A percentile compares a stretch with the other conserved stretches of the same genome.
phyloP scores from a whole-genome alignment of 176 grass and related monocot genomes.

The Carex myosuroides region DNA sequence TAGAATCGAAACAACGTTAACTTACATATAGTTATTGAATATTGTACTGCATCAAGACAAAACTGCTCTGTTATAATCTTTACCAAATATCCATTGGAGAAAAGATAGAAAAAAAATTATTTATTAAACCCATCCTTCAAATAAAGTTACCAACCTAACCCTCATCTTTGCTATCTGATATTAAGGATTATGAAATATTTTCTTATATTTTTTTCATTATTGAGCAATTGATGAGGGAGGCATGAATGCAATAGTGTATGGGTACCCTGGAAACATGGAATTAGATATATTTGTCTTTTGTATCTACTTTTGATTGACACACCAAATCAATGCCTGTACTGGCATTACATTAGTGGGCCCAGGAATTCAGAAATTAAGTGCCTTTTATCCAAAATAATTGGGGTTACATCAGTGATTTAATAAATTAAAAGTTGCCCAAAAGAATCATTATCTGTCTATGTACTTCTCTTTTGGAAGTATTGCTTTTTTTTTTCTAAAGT shows the following conservation, averaged over 20 bases:
- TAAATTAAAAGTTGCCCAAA: not conserved
- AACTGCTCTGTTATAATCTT: too few relatives aligned
- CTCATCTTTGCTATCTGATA: not conserved
- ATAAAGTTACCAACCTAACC: not conserved
- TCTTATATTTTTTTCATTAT: not conserved
- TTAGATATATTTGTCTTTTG: constrained; percentile 6
- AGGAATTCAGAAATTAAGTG: not conserved
- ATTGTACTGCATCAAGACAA: too few relatives aligned
- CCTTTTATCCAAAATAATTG: not conserved
- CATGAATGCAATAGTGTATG: not conserved
- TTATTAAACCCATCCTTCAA: not conserved
- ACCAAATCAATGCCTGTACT: constrained; percentile 18
- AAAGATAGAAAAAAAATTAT: not conserved
- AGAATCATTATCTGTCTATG: not conserved
- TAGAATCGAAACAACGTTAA: too few relatives aligned
- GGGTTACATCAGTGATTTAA: constrained; percentile 3
- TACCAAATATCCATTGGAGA: too few relatives aligned
- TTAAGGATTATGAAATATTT: not conserved
- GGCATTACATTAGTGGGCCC: not conserved
- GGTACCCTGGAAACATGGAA: constrained; percentile 20
- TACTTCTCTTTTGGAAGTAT: not conserved
- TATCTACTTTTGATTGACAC: constrained; percentile 12
- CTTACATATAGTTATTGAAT: too few relatives aligned
- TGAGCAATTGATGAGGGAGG: constrained; percentile 1
- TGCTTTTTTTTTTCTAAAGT: not conserved